phyloP scores from a whole-genome alignment of 108 stramenopile species.

The Nitzschia inconspicua region DNA sequence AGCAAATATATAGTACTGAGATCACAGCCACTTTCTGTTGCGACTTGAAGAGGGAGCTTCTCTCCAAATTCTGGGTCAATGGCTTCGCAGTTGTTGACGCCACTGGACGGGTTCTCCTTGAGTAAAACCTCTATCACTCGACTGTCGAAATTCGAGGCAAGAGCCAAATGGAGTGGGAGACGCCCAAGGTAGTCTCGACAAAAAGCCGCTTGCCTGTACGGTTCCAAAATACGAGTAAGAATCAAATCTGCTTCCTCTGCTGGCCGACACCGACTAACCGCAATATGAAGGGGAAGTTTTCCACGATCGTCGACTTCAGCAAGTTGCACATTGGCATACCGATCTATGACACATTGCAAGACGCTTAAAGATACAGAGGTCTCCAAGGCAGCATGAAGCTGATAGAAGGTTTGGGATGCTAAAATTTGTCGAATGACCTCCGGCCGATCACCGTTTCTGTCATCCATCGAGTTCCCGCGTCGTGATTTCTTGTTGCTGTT shows the following conservation, averaged over 20 bases:
- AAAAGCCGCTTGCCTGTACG: constrained; percentile 15
- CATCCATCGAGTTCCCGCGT: neutral
- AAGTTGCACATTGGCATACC: constrained; percentile 17
- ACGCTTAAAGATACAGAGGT: constrained; percentile 29
- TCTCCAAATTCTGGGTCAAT: constrained; percentile 7
- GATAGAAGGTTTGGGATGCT: constrained; percentile 32
- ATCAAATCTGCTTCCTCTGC: constrained; percentile 4
- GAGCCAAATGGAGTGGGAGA: constrained; percentile 38
- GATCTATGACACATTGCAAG: constrained; percentile 19
- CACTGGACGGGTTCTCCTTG: constrained; percentile 26
- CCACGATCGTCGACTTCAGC: constrained; percentile 20
- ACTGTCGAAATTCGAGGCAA: constrained; percentile 21
- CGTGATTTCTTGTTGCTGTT: neutral
- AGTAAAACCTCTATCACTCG: constrained; percentile 27
- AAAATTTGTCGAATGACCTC: too few relatives aligned
- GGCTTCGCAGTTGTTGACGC: constrained; percentile 12
- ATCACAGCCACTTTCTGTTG: constrained; percentile 37
- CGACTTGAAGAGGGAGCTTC: constrained; percentile 35
- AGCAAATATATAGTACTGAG: constrained; percentile 40
- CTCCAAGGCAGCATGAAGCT: constrained; percentile 48
- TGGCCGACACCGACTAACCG: constrained; percentile 4
- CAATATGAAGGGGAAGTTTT: constrained; percentile 34
- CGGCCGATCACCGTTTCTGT: too few relatives aligned
- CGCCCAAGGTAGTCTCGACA: constrained; percentile 26
- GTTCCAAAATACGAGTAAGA: constrained; percentile 26